These are phyloP conservation scores for Cadophora gregata DNA, from an alignment of 2,329 filamentous ascomycete species.

Conservation along the genomic window DNA sequence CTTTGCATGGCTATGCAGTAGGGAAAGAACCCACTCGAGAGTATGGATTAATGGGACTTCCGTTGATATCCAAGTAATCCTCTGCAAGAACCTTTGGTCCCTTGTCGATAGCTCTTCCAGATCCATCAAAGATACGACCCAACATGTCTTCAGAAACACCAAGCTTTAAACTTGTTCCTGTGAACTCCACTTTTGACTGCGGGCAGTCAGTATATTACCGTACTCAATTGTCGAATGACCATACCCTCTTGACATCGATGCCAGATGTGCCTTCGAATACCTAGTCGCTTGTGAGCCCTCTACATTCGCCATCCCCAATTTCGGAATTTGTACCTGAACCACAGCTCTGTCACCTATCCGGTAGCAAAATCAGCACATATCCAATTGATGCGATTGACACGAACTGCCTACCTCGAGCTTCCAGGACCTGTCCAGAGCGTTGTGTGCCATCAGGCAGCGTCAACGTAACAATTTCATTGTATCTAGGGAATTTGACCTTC, in stretches of 20 bases:
- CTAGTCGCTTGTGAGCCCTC: slow-evolving; percentile 54
- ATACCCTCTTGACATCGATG: slow-evolving; percentile 97
- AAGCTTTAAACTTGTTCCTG: slow-evolving; percentile 94
- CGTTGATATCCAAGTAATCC: slow-evolving; percentile 99
- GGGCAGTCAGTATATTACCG: slow-evolving; percentile 25
- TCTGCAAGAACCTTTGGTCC: slow-evolving; percentile 97
- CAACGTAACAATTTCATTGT: slow-evolving; percentile 97
- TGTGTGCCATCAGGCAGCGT: slow-evolving; percentile 95
- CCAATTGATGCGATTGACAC: slow-evolving; percentile 19
- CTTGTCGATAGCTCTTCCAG: slow-evolving; percentile 97
- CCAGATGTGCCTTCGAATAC: slow-evolving; percentile 97
- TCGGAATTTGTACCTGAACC: slow-evolving; percentile 74
- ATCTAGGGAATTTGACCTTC: slow-evolving; percentile 95
- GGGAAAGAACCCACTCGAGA: slow-evolving; percentile 71
- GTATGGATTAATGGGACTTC: slow-evolving; percentile 97
- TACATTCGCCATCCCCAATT: slow-evolving; percentile 12
- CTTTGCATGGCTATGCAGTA: background rate
- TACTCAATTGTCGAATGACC: slow-evolving; percentile 26
- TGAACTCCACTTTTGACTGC: slow-evolving; percentile 96
- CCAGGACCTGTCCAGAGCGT: slow-evolving; percentile 92
- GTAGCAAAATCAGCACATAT: slow-evolving; percentile 29
- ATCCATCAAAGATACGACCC: slow-evolving; percentile 98
- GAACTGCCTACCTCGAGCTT: slow-evolving; percentile 79
- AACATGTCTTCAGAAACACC: slow-evolving; percentile 99
- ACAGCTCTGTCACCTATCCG: slow-evolving; percentile 83